Evolutionary conservation across 257 asterid genomes (phyloP).

Genomic region (Gentiana straminea): DNA sequence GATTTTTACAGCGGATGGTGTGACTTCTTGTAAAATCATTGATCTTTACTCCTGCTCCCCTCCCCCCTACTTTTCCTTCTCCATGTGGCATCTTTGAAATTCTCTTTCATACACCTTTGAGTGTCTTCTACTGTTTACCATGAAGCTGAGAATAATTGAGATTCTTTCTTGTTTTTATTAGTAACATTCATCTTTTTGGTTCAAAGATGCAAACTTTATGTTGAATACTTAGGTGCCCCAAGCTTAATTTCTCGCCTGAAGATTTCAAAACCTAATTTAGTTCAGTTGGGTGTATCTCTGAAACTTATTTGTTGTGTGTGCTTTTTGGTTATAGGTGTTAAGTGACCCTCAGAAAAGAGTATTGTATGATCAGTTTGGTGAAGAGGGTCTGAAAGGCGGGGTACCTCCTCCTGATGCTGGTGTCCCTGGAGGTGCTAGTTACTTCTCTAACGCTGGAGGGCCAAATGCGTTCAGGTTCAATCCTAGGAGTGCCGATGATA

Average conservation of each 20-base stretch:
- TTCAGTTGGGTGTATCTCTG: background rate
- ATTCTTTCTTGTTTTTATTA: too few relatives aligned
- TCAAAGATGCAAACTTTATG: too few relatives aligned
- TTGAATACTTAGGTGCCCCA: too few relatives aligned
- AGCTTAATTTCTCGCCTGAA: background rate
- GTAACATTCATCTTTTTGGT: too few relatives aligned
- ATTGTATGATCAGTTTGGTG: slow-evolving; percentile 41
- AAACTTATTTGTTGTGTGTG: background rate
- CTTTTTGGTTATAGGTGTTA: slow-evolving; percentile 19
- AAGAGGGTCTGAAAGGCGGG: slow-evolving; percentile 39
- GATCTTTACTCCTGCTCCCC: too few relatives aligned
- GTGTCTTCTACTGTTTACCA: too few relatives aligned
- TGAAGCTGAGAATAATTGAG: too few relatives aligned
- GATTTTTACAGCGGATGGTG: background rate
- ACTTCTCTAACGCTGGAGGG: slow-evolving; percentile 30
- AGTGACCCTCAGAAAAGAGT: slow-evolving; percentile 37
- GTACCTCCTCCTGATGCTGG: slow-evolving; percentile 32
- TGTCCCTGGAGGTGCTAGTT: slow-evolving; percentile 16
- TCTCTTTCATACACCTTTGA: too few relatives aligned
- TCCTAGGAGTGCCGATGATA: slow-evolving; percentile 38
- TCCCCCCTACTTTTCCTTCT: too few relatives aligned
- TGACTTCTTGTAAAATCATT: too few relatives aligned
- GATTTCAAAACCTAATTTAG: background rate
- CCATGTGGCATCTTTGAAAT: too few relatives aligned
- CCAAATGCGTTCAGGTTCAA: slow-evolving; percentile 28